These are phyloP conservation scores for Gynandropsis gynandra DNA, from an alignment of 345 rosid species.

Conservation along the genomic window DNA sequence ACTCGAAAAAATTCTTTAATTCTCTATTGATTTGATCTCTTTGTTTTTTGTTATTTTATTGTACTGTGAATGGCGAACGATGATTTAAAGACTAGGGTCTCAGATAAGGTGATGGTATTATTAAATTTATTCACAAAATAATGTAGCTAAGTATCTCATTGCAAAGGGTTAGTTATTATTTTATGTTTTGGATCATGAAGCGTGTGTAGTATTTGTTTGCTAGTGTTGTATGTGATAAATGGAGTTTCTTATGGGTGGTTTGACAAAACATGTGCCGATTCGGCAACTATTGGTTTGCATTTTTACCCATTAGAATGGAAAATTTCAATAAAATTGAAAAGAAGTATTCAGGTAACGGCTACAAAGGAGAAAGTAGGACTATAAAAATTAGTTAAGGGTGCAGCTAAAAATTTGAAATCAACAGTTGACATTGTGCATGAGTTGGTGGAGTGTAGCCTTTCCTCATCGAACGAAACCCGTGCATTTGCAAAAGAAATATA, in stretches of 20 bases:
- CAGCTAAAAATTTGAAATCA: constrained; percentile 71
- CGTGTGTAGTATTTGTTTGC: constrained; percentile 3
- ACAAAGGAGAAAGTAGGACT: too few relatives aligned
- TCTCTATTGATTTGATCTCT: too few relatives aligned
- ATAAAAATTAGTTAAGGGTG: too few relatives aligned
- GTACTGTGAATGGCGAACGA: constrained; percentile 47
- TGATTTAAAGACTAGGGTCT: constrained; percentile 68
- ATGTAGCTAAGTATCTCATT: constrained; percentile 64
- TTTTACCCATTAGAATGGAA: too few relatives aligned
- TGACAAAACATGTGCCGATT: too few relatives aligned
- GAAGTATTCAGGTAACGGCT: too few relatives aligned
- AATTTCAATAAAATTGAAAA: too few relatives aligned
- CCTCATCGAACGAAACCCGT: constrained; percentile 45
- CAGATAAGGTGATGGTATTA: constrained; percentile 65
- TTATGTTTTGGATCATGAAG: constrained; percentile 11
- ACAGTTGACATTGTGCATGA: constrained; percentile 43
- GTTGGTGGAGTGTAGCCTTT: constrained; percentile 44
- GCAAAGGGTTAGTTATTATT: constrained; percentile 42
- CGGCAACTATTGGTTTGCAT: too few relatives aligned
- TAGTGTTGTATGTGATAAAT: background rate
- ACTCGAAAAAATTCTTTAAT: too few relatives aligned
- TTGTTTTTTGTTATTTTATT: background rate
- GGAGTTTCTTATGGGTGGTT: background rate
- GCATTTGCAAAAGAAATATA: constrained; percentile 53
- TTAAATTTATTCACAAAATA: constrained; percentile 69